Evolutionary conservation across 2,329 filamentous ascomycete species (phyloP), one percentile per base, ranked within the genome.

Genomic region (Nakataea oryzae): DNA sequence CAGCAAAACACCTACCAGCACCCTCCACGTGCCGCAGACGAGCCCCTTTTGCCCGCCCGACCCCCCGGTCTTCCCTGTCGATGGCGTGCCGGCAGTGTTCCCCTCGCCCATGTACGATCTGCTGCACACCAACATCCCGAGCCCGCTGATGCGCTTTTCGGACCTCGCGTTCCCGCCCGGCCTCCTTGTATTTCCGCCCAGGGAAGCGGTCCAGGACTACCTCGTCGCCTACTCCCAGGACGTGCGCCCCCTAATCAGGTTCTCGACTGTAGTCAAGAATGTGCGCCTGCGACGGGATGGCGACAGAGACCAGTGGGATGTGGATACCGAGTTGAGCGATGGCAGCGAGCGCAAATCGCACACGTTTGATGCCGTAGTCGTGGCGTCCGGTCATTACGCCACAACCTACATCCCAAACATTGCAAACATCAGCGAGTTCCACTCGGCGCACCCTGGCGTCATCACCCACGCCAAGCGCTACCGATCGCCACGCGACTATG

Each of bases 121-220:
- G 28, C 78, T 97, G 21, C 88, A 96, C 69, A 92, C 93, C 27
- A 97, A 97, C 72, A 92, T 97, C 58, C 90, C 92, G 0, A 85
- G 88, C 63, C 79, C 80, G 0, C 72, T 97, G 61, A 97, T 97
- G 93, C 78, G 81, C 4, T 97, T 87, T 72, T 87, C 87, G 5
- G 89, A 93, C 66, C 76, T 84, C 8, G 71, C 81, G 0, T 95
- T 95, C 69, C 80, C 84, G 0, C 69, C 79, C 1, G 80, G 85
- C 14, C 79, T 82, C 8, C 85, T 87, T 70, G 78, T 96, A 1
- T 96, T 93, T 68, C 93, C 93, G 0, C 81, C 79, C 27, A 85
- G 93, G 65, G 75, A 86, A 64, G 80, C 81, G 29, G 90, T 97
- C 3, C 82, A 88, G 65, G 73, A 84, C 27, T 97, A 97, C 70